A percentile compares a stretch with the other conserved stretches of the same genome.
These are phyloP conservation scores for Apiotrichum veenhuisii DNA, from an alignment of 1,284 basidiomycete genomes.

Conservation along the genomic window DNA sequence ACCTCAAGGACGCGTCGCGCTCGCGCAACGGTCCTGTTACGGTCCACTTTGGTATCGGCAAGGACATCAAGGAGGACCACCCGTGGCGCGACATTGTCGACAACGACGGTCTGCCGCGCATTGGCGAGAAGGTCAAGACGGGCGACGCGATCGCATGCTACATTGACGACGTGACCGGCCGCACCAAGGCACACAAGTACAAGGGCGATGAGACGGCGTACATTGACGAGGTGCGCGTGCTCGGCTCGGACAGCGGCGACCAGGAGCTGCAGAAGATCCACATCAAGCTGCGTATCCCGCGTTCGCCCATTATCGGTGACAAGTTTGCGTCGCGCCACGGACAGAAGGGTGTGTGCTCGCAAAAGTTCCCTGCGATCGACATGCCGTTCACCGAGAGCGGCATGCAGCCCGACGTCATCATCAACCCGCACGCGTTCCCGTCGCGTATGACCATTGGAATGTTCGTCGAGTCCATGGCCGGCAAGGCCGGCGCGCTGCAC, in stretches of 20 bases:
- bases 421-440: constrained; percentile 99
- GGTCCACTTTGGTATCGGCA: constrained; percentile 80
- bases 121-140: constrained; percentile 66
- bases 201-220: constrained; percentile 93
- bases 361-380: constrained; percentile 96
- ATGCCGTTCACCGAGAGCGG: constrained; percentile 99
- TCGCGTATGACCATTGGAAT: constrained; percentile 99
- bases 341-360: constrained; percentile 99
- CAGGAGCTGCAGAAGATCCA: constrained; percentile 88
- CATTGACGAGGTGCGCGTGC: constrained; percentile 85
- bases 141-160: constrained; percentile 82
- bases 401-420: constrained; percentile 98
- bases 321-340: constrained; percentile 99
- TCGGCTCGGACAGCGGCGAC: constrained; percentile 85
- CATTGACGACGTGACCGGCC: constrained; percentile 77
- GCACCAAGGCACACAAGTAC: constrained; percentile 87
- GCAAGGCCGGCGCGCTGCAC: constrained; percentile 97
- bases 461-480: constrained; percentile 98
- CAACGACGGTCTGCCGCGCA: constrained; percentile 75
- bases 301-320: constrained; percentile 96
- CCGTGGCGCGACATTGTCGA: constrained; percentile 69
- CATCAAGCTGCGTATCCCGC: constrained; percentile 87
- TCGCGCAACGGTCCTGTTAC: constrained; percentile 59
- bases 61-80: constrained; percentile 62
- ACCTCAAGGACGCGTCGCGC: constrained; percentile 76